Percentiles rank a stretch among this genome's conserved stretches.
Evolutionary conservation across 106 monocot species (phyloP).

Genomic region (Triglochin maritima): DNA sequence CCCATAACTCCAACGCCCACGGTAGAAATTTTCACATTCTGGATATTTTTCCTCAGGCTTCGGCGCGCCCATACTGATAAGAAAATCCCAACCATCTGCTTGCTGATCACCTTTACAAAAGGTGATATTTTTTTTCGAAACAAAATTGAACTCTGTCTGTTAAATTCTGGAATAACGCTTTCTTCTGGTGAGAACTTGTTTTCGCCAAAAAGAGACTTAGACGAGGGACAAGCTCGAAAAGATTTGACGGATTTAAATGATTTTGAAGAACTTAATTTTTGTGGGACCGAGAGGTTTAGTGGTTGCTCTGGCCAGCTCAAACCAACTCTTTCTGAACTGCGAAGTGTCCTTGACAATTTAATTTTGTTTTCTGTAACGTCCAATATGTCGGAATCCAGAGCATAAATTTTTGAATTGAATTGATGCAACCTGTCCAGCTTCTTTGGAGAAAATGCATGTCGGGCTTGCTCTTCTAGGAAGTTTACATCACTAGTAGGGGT

Average conservation of each 20-base stretch:
- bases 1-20: constrained; percentile 98
- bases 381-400: constrained; percentile 4
- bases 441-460: constrained; percentile 12
- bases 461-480: constrained; percentile 3
- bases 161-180: neutral
- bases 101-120: constrained; percentile 77
- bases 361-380: constrained; percentile 9
- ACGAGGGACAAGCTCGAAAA: constrained; percentile 23
- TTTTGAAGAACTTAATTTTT: constrained; percentile 5
- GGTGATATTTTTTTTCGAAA: constrained; percentile 32
- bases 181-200: neutral
- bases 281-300: constrained; percentile 34
- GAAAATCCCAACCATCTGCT: constrained; percentile 92
- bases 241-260: constrained; percentile 37
- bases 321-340: constrained; percentile 63
- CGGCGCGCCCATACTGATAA: constrained; percentile 74
- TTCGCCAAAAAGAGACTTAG: neutral
- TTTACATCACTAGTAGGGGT: neutral
- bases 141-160: constrained; percentile 10
- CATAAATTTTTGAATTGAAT: constrained; percentile 24
- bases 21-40: constrained; percentile 83
- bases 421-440: constrained; percentile 29
- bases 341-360: constrained; percentile 41
- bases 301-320: constrained; percentile 89
- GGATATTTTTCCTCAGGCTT: constrained; percentile 54